phyloP scores from a whole-genome alignment of 139 green algal species.

The Volvox africanus region DNA sequence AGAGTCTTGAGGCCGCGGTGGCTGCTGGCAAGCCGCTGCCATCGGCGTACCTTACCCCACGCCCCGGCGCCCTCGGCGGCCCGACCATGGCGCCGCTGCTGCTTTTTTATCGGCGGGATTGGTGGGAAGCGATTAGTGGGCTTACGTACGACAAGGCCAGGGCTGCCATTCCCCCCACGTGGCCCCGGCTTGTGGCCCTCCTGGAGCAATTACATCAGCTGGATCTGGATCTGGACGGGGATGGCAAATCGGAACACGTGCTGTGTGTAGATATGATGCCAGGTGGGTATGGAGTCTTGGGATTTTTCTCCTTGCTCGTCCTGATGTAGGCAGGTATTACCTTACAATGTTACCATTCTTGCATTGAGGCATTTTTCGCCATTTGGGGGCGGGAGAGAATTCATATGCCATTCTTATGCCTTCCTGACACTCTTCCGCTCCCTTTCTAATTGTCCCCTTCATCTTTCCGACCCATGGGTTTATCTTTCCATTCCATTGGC shows the following conservation, averaged over 20 bases:
- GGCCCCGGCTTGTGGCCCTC: not conserved
- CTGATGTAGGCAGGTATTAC: no score
- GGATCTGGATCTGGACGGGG: conserved; percentile 4
- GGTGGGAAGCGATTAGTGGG: not conserved
- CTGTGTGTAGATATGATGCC: conserved; percentile 16
- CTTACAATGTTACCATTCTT: no score
- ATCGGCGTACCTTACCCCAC: not conserved
- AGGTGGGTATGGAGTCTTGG: not conserved
- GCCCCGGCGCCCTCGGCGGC: not conserved
- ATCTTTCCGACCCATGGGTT: no score
- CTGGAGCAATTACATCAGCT: not conserved
- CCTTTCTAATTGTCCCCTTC: no score
- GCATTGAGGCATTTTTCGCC: no score
- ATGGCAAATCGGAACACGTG: conserved; percentile 4
- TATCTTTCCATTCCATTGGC: no score
- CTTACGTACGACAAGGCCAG: no score
- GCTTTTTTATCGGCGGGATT: conserved; percentile 30
- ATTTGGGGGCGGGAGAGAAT: no score
- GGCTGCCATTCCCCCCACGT: not conserved
- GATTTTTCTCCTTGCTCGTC: no score
- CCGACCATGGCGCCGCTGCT: conserved; percentile 6
- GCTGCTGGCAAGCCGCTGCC: not conserved
- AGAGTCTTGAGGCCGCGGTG: not conserved
- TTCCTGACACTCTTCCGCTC: no score
- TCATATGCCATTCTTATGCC: no score